Evolutionary conservation across 192 early-diverging fungal species (phyloP), one percentile per base, ranked within the genome.

Genomic region (Coemansia sp.): DNA sequence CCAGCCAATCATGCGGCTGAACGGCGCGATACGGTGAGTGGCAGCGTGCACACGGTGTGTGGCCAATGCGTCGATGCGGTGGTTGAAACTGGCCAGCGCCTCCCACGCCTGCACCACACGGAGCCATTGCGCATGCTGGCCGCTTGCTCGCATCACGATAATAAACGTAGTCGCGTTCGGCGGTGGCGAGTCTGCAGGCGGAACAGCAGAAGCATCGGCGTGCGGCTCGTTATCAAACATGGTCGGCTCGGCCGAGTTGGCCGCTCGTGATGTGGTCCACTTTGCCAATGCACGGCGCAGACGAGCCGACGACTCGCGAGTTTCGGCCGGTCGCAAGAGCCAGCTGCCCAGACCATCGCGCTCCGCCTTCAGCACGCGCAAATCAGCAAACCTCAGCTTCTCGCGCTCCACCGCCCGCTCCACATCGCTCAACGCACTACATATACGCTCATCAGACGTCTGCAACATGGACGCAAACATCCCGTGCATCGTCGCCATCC

Each of bases 1-100:
- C 74, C 74, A 76, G n/a, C 60, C 68, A 20, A 76, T 47, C 61
- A 76, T 63, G 4, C 74, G 39, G 50, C 74, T 67, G 24, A 71
- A 71, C 24, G 65, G 68, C 32, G 13, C 50, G 20, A 76, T 32
- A 2, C 32, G 57, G 20, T 62, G 26, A 3, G 12, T n/a, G 41
- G 12, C 24, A 22, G 60, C 67, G 18, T 59, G 47, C 9, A 64
- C 54, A 8, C 59, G 50, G 6, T 12, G 41, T 0, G 13, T 14
- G 6, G 39, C 50, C 55, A 76, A n/a, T 0, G 24, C 14, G 10
- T 61, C 55, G 1, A 76, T 18, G 6, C 68, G 53, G 7, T 7
- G 8, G 29, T 76, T 76, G 48, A 71, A 71, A 23, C 12, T 37
- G 8, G 37, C 27, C 57, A 76, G 13, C 4, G 57, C 20, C 41